Conservation (phyloP, 73 alveolate species). For the Strombidium stylifer region DNA sequence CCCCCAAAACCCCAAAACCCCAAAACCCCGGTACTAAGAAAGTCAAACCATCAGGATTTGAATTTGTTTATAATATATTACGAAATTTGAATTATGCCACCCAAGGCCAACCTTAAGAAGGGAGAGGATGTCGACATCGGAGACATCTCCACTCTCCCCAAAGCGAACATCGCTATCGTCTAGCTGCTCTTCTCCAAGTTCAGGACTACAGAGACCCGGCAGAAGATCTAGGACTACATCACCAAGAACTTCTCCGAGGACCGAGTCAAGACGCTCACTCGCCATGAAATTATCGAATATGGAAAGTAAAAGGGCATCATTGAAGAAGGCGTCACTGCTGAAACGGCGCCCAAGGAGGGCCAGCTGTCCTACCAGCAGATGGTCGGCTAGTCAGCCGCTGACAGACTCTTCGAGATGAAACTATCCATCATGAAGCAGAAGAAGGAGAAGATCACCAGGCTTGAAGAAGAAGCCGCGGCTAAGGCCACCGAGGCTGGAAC, state of each 20-base stretch:
- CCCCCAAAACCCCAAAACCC: too few species aligned
- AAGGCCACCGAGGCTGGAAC: too few species aligned
- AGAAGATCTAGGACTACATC: constrained; percentile 6
- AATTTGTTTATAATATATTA: too few species aligned
- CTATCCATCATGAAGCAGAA: constrained; percentile 44
- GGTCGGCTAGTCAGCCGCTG: constrained; percentile 53
- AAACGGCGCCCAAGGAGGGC: constrained; percentile 22
- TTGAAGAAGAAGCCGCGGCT: constrained; percentile 53
- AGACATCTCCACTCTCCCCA: constrained; percentile 62
- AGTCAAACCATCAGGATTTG: too few species aligned
- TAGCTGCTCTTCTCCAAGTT: constrained; percentile 1
- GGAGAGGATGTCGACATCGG: constrained; percentile 43
- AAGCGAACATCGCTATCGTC: constrained; percentile 27
- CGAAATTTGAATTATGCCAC: too few species aligned
- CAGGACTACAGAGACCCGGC: constrained; percentile 22
- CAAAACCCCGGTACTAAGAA: too few species aligned
- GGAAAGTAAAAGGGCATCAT: constrained; percentile 39
- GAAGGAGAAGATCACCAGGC: constrained; percentile 36
- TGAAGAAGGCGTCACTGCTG: constrained; percentile 21
- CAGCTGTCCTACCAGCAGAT: constrained; percentile 26
- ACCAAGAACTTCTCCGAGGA: constrained; percentile 20
- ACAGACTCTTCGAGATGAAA: constrained; percentile 41
- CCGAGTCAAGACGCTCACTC: constrained; percentile 28
- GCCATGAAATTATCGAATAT: constrained; percentile 51
- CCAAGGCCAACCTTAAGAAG: too few species aligned